Base-by-base conservation (phyloP, 768 basidiomycete genomes). In the Suillus subalutaceus region DNA sequence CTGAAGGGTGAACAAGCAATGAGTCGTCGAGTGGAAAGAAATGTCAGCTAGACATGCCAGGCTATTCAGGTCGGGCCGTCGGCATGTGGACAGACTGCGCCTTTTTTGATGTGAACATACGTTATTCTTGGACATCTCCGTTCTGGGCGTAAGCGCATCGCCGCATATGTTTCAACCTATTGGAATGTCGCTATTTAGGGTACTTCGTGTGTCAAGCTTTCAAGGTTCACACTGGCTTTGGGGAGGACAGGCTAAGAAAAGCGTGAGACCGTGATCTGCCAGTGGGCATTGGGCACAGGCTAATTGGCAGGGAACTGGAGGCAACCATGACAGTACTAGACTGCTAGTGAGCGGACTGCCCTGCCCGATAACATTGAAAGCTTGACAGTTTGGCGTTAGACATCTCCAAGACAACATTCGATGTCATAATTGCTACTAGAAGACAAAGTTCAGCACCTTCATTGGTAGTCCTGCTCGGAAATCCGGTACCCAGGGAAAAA, bases 111-210 rank as follows among this genome's bases (percentile, higher is more conserved):
- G 62, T 62, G 40, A 44, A 46, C 46, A 64, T 57, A 65, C 63
- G 64, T 67, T 69, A 67, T 71, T 72, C 68, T 71, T 69, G 66
- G 70, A 62, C 55, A 53, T 63, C 62, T 56, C 55, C 41, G 63
- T 15, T 53, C n/a, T 65, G 67, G 62, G 62, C 59, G 44, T 44
- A 41, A 20, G 37, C 59, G 41, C 37, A 37, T 37, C 35, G 35
- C 35, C 35, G 35, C 15, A 18, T 60, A 43, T 60, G 59, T 43
- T 32, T 60, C 41, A 32, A 59, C 59, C 58, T 20, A 32, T 43
- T 12, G 59, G 20, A n/a, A 56, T 10, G 12, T 37, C 30, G 59
- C 59, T 43, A 60, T 30, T 60, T 60, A 32, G 41, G 59, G 26
- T 30, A 23, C 35, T 43, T 44, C 6, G 64, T 56, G 43, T 35